These are phyloP conservation scores for Penicillium sp. DNA, from an alignment of 2,329 filamentous ascomycete genomes.

Conservation along the genomic window DNA sequence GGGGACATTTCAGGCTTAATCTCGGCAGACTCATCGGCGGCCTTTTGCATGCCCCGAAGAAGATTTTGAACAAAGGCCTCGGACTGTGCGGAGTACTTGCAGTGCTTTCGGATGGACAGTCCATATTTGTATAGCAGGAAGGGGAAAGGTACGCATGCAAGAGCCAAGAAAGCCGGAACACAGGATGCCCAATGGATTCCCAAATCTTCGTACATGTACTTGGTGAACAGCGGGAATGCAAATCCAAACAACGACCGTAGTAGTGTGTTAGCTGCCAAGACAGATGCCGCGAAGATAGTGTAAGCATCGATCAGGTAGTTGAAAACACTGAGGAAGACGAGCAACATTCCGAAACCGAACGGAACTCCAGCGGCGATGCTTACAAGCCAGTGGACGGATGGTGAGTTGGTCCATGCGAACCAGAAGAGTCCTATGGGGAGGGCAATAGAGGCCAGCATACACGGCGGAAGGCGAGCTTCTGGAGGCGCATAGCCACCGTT, in stretches of 20 bases:
- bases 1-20: neutral
- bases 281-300: constrained; percentile 46
- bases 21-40: neutral
- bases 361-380: constrained; percentile 39
- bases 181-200: constrained; percentile 52
- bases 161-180: constrained; percentile 48
- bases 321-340: constrained; percentile 44
- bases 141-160: constrained; percentile 47
- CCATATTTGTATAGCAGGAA: constrained; percentile 49
- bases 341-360: constrained; percentile 46
- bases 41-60: constrained; percentile 7
- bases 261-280: constrained; percentile 48
- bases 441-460: constrained; percentile 50
- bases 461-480: constrained; percentile 55
- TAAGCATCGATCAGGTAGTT: constrained; percentile 48
- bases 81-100: constrained; percentile 43
- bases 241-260: constrained; percentile 50
- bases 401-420: constrained; percentile 60
- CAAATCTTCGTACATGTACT: constrained; percentile 46
- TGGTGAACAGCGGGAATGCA: constrained; percentile 51
- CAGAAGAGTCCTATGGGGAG: constrained; percentile 60
- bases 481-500: constrained; percentile 61
- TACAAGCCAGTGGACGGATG: constrained; percentile 42
- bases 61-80: constrained; percentile 26
- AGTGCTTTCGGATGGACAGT: constrained; percentile 40